phyloP scores from a whole-genome alignment of 371 early-diverging fungal species.

The Mucor velutinosus region DNA sequence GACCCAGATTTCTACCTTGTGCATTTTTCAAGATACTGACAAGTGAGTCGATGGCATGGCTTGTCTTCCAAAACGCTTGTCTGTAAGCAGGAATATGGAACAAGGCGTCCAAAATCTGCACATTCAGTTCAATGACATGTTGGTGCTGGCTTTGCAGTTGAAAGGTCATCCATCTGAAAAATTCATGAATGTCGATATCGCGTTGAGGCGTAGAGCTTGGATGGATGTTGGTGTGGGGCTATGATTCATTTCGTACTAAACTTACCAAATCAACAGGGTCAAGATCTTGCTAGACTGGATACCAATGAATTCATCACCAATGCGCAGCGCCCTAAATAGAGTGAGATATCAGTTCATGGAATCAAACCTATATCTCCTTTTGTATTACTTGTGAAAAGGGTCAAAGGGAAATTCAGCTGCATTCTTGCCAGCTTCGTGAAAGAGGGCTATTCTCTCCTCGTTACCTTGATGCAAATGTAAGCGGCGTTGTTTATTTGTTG shows the following conservation, averaged over 20 bases:
- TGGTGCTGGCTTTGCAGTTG: conserved; percentile 74
- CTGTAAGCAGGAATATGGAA: conserved; percentile 71
- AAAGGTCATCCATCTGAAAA: conserved; percentile 75
- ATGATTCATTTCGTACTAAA: background rate
- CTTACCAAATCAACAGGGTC: conserved; percentile 64
- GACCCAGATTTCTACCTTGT: conserved; percentile 21
- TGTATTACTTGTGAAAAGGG: conserved; percentile 67
- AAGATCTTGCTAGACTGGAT: conserved; percentile 86
- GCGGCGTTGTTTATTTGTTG: background rate
- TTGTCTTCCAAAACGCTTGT: conserved; percentile 64
- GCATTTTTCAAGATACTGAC: conserved; percentile 11
- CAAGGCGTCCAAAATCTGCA: conserved; percentile 82
- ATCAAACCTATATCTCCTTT: background rate
- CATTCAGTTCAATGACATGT: conserved; percentile 80
- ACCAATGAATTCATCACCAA: conserved; percentile 88
- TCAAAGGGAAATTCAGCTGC: conserved; percentile 60
- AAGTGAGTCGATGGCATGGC: conserved; percentile 62
- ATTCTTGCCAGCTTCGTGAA: conserved; percentile 45
- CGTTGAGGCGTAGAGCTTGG: conserved; percentile 30
- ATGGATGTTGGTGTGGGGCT: background rate
- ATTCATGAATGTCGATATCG: conserved; percentile 51
- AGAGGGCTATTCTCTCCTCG: conserved; percentile 54
- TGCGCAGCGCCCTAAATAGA: conserved; percentile 66
- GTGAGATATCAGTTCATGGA: background rate
- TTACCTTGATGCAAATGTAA: conserved; percentile 40